Conservation (phyloP, 164 flowering plant species). For the Nymphaea thermarum region DNA sequence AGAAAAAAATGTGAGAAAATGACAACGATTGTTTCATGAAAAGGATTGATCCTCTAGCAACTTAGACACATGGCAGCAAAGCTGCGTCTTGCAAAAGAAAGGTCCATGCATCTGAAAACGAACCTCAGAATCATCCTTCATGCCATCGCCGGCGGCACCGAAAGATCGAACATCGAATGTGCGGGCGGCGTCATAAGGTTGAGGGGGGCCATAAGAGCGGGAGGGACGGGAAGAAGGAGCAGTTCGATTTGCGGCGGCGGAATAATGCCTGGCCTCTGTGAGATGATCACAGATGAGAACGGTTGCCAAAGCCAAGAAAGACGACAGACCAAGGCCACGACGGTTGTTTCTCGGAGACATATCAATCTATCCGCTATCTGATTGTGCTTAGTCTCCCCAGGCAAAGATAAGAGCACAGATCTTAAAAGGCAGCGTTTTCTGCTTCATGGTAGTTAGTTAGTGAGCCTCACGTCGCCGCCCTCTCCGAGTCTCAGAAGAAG, state of each 20-base stretch:
- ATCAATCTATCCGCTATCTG: too few relatives aligned
- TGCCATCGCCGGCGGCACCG: constrained; percentile 4
- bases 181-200: neutral
- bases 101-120: too few relatives aligned
- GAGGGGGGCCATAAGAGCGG: too few relatives aligned
- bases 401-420: neutral
- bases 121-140: constrained; percentile 4
- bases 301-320: neutral
- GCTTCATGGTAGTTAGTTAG: neutral
- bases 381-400: neutral
- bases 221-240: neutral
- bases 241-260: neutral
- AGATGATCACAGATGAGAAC: neutral
- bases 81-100: too few relatives aligned
- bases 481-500: too few relatives aligned
- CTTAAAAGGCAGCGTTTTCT: neutral
- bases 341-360: neutral
- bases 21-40: too few relatives aligned
- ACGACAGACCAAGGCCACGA: neutral
- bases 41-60: too few relatives aligned
- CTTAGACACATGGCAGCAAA: too few relatives aligned
- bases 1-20: too few relatives aligned
- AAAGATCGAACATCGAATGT: constrained; percentile 2
- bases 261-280: neutral
- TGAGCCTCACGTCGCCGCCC: neutral